A percentile compares a stretch with the other conserved stretches of the same genome.
phyloP scores from a whole-genome alignment of 2,329 filamentous ascomycete genomes.

The Allantophomopsis cytisporea region DNA sequence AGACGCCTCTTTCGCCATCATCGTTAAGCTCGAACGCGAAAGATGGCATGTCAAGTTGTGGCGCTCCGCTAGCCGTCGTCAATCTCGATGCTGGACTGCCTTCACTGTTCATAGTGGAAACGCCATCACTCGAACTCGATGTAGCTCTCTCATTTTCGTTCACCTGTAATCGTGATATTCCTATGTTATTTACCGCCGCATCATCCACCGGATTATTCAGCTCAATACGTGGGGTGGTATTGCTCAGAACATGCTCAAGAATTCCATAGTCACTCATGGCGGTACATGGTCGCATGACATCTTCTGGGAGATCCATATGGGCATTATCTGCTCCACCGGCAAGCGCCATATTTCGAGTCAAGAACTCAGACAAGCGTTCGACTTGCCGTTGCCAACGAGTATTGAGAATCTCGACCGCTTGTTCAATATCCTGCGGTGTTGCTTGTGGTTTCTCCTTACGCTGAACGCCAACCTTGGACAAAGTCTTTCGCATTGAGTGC shows the following conservation, averaged over 20 bases:
- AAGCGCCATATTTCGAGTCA: slow-evolving; percentile 17
- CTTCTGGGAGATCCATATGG: slow-evolving; percentile 5
- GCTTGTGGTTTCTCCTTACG: slow-evolving; percentile 10
- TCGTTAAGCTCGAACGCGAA: not conserved
- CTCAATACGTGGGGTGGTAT: slow-evolving; percentile 17
- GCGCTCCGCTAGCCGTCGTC: not conserved
- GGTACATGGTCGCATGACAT: slow-evolving; percentile 13
- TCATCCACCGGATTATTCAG: slow-evolving; percentile 14
- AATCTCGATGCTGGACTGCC: not conserved
- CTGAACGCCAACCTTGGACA: slow-evolving; percentile 14
- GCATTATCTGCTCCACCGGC: slow-evolving; percentile 9
- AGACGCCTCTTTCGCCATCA: not conserved
- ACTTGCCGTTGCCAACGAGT: slow-evolving; percentile 17
- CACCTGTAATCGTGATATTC: not conserved
- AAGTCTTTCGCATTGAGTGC: slow-evolving; percentile 14
- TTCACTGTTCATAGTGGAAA: not conserved
- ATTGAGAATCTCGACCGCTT: slow-evolving; percentile 13
- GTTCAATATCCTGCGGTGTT: slow-evolving; percentile 17
- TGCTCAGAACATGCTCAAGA: slow-evolving; percentile 17
- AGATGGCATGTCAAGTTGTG: not conserved
- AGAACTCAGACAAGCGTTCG: slow-evolving; percentile 12
- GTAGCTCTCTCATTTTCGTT: not conserved
- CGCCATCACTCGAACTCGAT: not conserved
- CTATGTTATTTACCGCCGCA: not conserved
- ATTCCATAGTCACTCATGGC: slow-evolving; percentile 16